Percentiles rank a stretch among this genome's conserved stretches.
These are phyloP conservation scores for Solanum hybrid DNA, from an alignment of 305 asterid genomes.

Conservation along the genomic window DNA sequence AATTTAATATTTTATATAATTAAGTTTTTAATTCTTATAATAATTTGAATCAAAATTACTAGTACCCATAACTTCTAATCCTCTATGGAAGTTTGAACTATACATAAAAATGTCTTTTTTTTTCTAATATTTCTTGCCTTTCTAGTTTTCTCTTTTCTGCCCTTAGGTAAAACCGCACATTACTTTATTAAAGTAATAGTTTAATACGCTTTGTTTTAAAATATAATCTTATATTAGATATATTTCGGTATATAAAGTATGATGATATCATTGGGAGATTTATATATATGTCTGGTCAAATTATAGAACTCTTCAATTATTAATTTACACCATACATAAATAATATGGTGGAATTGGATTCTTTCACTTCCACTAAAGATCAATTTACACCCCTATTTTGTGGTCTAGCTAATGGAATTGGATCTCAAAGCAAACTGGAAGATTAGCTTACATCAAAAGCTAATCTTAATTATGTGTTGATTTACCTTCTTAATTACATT, in stretches of 20 bases:
- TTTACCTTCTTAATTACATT: background rate
- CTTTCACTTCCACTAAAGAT: background rate
- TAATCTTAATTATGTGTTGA: background rate
- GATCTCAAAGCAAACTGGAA: background rate
- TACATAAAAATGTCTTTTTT: background rate
- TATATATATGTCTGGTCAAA: background rate
- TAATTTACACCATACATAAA: background rate
- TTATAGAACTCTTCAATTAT: background rate
- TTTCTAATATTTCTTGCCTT: background rate
- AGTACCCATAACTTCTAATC: background rate
- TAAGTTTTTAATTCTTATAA: too few species aligned
- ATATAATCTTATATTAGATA: background rate
- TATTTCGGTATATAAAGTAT: background rate
- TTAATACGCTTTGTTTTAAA: background rate
- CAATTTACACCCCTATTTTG: background rate
- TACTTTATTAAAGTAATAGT: background rate
- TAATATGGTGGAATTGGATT: background rate
- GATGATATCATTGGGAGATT: background rate
- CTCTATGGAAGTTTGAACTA: too few species aligned
- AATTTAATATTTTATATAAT: too few species aligned
- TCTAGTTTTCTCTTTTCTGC: background rate
- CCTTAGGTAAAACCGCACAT: background rate
- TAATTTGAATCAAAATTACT: background rate
- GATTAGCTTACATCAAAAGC: background rate
- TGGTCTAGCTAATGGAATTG: background rate